Percentiles rank a stretch among this genome's conserved stretches.
Conservation (phyloP, 108 stramenopile genomes). For the Skeletonema costatum region DNA sequence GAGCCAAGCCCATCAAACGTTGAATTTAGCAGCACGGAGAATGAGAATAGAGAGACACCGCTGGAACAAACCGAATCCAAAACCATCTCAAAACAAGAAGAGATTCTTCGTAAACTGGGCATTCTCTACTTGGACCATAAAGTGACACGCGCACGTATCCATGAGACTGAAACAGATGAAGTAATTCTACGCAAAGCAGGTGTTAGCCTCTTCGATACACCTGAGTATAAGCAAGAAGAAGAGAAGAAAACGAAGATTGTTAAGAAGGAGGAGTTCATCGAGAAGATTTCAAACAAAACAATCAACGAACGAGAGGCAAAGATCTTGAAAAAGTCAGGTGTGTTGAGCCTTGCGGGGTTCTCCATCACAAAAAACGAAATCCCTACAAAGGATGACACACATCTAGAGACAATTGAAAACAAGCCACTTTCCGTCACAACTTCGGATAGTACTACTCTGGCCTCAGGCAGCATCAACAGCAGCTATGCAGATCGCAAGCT, state of each 20-base stretch:
- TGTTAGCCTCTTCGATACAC: not conserved
- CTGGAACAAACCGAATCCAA: not conserved
- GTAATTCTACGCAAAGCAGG: constrained; percentile 1
- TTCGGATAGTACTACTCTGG: not conserved
- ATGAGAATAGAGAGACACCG: not conserved
- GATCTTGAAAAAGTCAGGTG: not conserved
- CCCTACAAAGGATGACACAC: not conserved
- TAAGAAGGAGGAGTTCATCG: not conserved
- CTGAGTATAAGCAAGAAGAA: not conserved
- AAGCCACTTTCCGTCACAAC: not conserved
- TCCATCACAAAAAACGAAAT: not conserved
- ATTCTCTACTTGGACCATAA: constrained; percentile 8
- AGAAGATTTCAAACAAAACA: not conserved
- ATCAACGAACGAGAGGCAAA: constrained; percentile 1
- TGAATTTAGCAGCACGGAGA: not conserved
- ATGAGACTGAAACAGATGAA: not conserved
- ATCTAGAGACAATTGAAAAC: not conserved
- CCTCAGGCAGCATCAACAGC: not conserved
- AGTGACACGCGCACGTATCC: not conserved
- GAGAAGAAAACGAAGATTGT: not conserved
- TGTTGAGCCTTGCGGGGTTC: not conserved
- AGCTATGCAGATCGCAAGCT: constrained; percentile 4
- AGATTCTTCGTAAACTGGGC: constrained; percentile 1
- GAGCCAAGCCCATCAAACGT: not conserved
- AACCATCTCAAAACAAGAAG: not conserved